Evolutionary conservation across 73 alveolate genomes (phyloP).

Genomic region (Paramecium tetraurelia): DNA sequence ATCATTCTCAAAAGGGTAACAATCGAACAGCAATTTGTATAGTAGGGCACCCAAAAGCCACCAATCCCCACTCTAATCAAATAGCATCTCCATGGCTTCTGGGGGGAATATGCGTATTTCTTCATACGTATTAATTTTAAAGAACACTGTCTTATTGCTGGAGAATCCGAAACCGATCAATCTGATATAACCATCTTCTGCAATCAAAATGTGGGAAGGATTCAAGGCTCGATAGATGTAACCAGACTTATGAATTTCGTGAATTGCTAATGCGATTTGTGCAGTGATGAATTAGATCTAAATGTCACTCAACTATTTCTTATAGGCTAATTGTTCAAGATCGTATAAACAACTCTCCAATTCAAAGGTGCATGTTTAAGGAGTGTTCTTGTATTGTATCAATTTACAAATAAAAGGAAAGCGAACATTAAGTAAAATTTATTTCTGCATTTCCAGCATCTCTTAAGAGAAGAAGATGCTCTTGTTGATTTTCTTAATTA

Average conservation of each 20-base stretch:
- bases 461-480: background rate
- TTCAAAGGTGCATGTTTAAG: background rate
- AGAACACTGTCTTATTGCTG: background rate
- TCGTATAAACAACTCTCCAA: background rate
- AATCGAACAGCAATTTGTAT: background rate
- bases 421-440: background rate
- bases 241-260: background rate
- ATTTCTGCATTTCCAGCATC: background rate
- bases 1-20: background rate
- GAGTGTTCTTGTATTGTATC: background rate
- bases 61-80: conserved; percentile 3
- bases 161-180: background rate
- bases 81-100: background rate
- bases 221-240: background rate
- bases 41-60: background rate
- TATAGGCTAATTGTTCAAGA: background rate
- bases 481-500: background rate
- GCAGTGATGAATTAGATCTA: background rate
- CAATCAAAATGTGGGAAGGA: background rate
- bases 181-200: background rate
- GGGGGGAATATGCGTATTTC: background rate
- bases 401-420: conserved; percentile 2
- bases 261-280: background rate
- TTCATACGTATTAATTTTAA: background rate
- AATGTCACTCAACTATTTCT: background rate